Conservation (phyloP, 2,329 filamentous ascomycete species). For the Fusarium tuaranense region DNA sequence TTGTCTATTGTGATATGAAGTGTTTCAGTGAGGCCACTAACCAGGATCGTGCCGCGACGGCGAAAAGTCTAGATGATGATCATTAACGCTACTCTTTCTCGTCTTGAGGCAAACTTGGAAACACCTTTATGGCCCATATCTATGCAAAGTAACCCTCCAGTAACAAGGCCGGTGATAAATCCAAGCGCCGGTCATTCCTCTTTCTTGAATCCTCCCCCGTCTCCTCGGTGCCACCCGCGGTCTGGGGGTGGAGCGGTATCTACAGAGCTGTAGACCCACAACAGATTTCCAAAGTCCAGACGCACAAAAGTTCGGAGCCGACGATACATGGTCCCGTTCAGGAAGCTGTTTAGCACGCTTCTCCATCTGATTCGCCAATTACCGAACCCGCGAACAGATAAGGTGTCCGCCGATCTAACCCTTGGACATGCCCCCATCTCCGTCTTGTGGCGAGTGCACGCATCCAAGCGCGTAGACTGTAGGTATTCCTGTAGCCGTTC, state of each 20-base stretch:
- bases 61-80: neutral
- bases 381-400: neutral
- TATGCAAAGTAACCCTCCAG: conserved; percentile 17
- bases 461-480: neutral
- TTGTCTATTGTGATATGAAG: neutral
- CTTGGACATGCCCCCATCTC: neutral
- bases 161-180: conserved; percentile 5
- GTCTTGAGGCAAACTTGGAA: neutral
- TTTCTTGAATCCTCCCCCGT: conserved; percentile 12
- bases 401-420: conserved; percentile 10
- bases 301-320: conserved; percentile 26
- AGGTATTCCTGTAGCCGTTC: neutral
- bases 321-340: conserved; percentile 13
- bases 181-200: neutral
- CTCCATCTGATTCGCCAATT: neutral
- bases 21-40: neutral
- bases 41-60: neutral
- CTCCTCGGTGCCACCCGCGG: conserved; percentile 34
- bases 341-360: conserved; percentile 23
- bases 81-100: neutral
- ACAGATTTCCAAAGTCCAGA: conserved; percentile 10
- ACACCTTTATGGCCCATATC: neutral
- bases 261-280: neutral
- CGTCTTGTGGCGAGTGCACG: neutral
- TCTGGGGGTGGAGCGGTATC: conserved; percentile 31